Base-by-base conservation (phyloP, 495 filamentous ascomycete genomes). In the Bathelium albidoporum region DNA sequence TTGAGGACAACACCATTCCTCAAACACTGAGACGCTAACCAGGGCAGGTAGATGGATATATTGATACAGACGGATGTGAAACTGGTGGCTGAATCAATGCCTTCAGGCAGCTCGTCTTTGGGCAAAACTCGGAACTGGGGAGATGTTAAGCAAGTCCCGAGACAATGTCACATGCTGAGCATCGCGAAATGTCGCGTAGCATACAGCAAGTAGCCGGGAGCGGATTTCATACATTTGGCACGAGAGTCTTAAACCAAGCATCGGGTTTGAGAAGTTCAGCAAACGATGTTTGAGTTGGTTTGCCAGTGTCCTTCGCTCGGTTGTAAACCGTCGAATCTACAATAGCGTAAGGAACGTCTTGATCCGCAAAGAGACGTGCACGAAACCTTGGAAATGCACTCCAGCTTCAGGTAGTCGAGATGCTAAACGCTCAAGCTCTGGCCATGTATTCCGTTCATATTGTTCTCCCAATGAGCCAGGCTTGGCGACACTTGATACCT, bases 1-100 rank as follows among this genome's bases (percentile, higher is more conserved):
- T 80, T 83, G 71, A 97, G 78, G 3, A 82, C 74, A 0, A 88
- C 85, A 11, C 89, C 90, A 58, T 81, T 80, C 64, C 79, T 80
- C 7, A 86, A 79, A 76, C 90, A 95, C 73, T 92, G 85, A 1
- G 85, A 84, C 0, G 87, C 75, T 0, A 97, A 84, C 82, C 88
- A 96, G 11, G 90, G 85, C 12, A 95, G 85, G 77, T 96, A 96
- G 62, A 96, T 68, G 55, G 89, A 84, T 0, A 87, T 87, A 77
- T 97, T 97, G 71, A 97, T 92, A 75, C 91, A 97, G 28, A 95
- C 87, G 0, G 89, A 92, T 1, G 81, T 89, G 72, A 91, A 96
- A 43, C 77, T 75, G 34, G 82, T 87, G 11, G 81, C 91, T 14
- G 83, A 87, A 63, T 89, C 83, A 44, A 84, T 81, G 7, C 82